Evolutionary conservation across 2,329 filamentous ascomycete species (phyloP), one percentile per base, ranked within the genome.

Genomic region (Decorospora gaudefroyi): DNA sequence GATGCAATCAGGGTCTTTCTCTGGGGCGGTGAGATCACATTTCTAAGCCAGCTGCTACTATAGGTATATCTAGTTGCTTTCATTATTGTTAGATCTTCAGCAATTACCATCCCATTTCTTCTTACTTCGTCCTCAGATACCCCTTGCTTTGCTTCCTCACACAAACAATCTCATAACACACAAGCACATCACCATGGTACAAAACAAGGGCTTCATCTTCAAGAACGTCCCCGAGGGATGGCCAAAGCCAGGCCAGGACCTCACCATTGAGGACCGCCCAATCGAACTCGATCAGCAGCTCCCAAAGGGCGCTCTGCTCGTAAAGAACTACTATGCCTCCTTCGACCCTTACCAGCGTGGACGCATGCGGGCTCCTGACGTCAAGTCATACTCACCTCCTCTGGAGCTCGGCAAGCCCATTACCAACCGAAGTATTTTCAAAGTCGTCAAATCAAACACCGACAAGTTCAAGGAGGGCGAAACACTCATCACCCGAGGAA

Each of bases 341-440:
- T 86, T 86, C 73, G 90, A 95, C 70, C 90, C 90, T 2, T 95
- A 95, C 75, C 83, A 88, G 76, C 86, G 90, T 44, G 87, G 86
- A 49, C 81, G 82, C 57, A 91, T 95, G 87, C 84, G 88, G 33
- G 71, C 77, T 33, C 65, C 86, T 5, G 68, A 75, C 23, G 61
- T 73, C 65, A 82, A 86, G 72, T 90, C 87, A 7, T 93, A 90
- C 75, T 68, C 76, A 15, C 76, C 84, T 1, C 70, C 85, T 2
- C 89, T 84, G 62, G 66, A 76, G 11, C 69, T 88, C 32, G 77
- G 78, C 65, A 71, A 80, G 57, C 81, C 88, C 51, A 80, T 95
- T 51, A 73, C 72, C 55, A 91, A 85, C 71, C 70, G 70, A 55
- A 77, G 75, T 38, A 76, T 95, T 55, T 78, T 81, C 55, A 84